Evolutionary conservation across 2,329 filamentous ascomycete species (phyloP).

Genomic region (Ceratocystis albifundus): DNA sequence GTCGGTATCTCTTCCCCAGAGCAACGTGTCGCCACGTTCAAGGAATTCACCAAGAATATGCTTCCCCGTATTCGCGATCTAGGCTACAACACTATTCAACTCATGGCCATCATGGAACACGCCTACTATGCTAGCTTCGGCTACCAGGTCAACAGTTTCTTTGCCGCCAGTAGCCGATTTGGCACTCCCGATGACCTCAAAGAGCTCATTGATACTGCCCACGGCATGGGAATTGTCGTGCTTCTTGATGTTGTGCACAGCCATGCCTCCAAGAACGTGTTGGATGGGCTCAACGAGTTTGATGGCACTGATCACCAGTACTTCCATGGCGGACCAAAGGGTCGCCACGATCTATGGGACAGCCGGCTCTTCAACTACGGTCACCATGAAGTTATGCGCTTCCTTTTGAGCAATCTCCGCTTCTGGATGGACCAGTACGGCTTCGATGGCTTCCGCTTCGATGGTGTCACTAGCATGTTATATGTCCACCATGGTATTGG

Average conservation of each 20-base stretch:
- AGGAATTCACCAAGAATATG: slow-evolving; percentile 90
- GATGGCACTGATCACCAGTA: slow-evolving; percentile 92
- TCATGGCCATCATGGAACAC: slow-evolving; percentile 99
- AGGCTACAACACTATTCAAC: slow-evolving; percentile 93
- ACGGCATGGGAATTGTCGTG: slow-evolving; percentile 79
- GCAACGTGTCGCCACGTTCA: slow-evolving; percentile 80
- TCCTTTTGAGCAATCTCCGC: slow-evolving; percentile 83
- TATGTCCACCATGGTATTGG: slow-evolving; percentile 94
- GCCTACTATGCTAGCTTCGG: slow-evolving; percentile 99
- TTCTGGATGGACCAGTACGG: slow-evolving; percentile 99
- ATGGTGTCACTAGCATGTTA: slow-evolving; percentile 97
- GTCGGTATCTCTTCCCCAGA: slow-evolving; percentile 94
- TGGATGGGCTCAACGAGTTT: slow-evolving; percentile 91
- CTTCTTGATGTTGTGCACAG: slow-evolving; percentile 94
- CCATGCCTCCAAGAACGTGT: slow-evolving; percentile 93
- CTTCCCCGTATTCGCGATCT: slow-evolving; percentile 79
- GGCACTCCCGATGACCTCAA: slow-evolving; percentile 89
- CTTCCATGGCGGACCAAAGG: slow-evolving; percentile 79
- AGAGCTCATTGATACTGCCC: slow-evolving; percentile 90
- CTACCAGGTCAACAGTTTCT: slow-evolving; percentile 98
- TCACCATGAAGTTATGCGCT: slow-evolving; percentile 85
- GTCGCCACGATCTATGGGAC: slow-evolving; percentile 88
- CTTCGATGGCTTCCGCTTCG: slow-evolving; percentile 95
- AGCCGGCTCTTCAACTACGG: slow-evolving; percentile 97
- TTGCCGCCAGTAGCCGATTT: slow-evolving; percentile 91